phyloP scores from a whole-genome alignment of 352 stramenopile genomes.

The Pythium apleroticum region DNA sequence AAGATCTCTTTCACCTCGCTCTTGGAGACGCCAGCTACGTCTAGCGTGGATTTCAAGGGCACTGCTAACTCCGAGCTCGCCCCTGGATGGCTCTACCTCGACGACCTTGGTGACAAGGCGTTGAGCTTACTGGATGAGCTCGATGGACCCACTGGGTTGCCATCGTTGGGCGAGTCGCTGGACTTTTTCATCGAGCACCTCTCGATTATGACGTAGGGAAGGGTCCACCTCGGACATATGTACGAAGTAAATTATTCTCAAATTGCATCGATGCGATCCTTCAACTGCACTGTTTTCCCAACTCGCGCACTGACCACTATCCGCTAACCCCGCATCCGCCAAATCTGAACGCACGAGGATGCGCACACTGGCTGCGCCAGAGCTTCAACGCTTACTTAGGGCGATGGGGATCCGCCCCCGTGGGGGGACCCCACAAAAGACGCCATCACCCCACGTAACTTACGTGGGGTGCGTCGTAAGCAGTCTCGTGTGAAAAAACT shows the following conservation, averaged over 20 bases:
- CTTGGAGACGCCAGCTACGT: conserved; percentile 3
- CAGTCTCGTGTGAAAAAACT: no score
- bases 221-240: conserved; percentile 1
- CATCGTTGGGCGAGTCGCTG: conserved; percentile 24
- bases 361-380: no score
- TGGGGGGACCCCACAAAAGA: no score
- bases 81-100: conserved; percentile 25
- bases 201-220: conserved; percentile 19
- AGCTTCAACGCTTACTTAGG: no score
- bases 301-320: not conserved
- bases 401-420: no score
- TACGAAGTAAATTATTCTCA: conserved; percentile 2
- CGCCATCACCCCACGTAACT: no score
- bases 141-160: conserved; percentile 18
- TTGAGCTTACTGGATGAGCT: conserved; percentile 12
- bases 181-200: conserved; percentile 32
- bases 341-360: not conserved
- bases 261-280: not conserved
- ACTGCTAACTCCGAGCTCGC: conserved; percentile 11
- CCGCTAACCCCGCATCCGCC: not conserved
- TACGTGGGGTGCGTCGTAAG: no score
- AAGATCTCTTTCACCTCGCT: conserved; percentile 21
- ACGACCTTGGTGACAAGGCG: conserved; percentile 22
- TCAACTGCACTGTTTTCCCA: not conserved
- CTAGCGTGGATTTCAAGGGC: conserved; percentile 9